A percentile compares a stretch with the other conserved stretches of the same genome.
phyloP scores from a whole-genome alignment of 768 basidiomycete species.

The Pleurotus ostreatus region DNA sequence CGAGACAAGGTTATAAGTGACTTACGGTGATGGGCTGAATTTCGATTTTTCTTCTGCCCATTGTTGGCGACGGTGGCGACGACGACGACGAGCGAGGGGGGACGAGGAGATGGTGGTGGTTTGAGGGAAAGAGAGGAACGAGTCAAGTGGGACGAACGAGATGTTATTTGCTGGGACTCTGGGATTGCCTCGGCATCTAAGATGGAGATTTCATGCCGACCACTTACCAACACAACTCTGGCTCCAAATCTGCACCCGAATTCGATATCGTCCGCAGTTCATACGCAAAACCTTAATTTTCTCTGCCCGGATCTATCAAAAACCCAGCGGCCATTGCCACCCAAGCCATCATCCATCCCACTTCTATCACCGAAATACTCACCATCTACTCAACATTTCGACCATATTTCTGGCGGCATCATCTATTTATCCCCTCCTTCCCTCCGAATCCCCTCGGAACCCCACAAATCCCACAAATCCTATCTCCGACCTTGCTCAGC shows the following conservation, averaged over 20 bases:
- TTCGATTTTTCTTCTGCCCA: slow-evolving; percentile 81
- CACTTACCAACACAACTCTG: not conserved
- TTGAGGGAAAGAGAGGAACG: not conserved
- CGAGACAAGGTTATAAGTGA: slow-evolving; percentile 14
- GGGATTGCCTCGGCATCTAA: not conserved
- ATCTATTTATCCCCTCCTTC: not conserved
- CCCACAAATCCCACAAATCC: not conserved
- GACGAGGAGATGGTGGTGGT: not conserved
- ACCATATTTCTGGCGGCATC: not conserved
- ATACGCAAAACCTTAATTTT: not conserved
- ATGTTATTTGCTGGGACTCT: not conserved
- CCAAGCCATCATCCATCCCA: not conserved
- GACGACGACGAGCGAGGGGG: not conserved
- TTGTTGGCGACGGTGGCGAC: slow-evolving; percentile 20
- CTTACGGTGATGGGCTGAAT: slow-evolving; percentile 77
- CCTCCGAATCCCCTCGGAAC: not conserved
- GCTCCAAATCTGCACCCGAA: not conserved
- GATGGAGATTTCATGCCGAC: not conserved
- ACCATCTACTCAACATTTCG: not conserved
- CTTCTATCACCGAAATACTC: not conserved
- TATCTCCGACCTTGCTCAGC: not conserved
- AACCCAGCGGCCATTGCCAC: not conserved
- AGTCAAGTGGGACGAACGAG: not conserved
- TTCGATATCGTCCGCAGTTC: not conserved
- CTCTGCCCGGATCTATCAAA: not conserved